Percentiles rank a stretch among this genome's conserved stretches.
These are phyloP conservation scores for Aegilops bicornis DNA, from an alignment of 176 grass and related monocot species.

Conservation along the genomic window DNA sequence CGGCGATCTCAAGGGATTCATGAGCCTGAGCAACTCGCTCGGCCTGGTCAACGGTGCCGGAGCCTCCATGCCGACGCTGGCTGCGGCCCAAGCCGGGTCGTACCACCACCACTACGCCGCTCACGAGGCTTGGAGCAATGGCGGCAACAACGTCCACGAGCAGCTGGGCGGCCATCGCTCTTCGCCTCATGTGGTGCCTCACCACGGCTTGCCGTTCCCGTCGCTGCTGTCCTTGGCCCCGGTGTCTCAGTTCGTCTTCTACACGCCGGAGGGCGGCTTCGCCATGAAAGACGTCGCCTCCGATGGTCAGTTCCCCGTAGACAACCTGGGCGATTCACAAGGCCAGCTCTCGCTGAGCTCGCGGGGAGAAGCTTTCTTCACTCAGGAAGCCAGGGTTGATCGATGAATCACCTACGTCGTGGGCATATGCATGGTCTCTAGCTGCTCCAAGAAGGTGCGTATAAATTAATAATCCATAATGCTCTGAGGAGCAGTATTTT, in stretches of 20 bases:
- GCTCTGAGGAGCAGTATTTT: conserved; percentile 12
- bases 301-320: conserved; percentile 43
- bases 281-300: conserved; percentile 54
- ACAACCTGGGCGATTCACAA: conserved; percentile 52
- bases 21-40: conserved; percentile 35
- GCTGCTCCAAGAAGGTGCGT: conserved; percentile 40
- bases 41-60: conserved; percentile 24
- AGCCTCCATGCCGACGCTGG: conserved; percentile 33
- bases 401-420: neutral
- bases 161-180: conserved; percentile 22
- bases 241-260: conserved; percentile 66
- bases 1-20: conserved; percentile 39
- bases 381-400: conserved; percentile 37
- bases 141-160: conserved; percentile 26
- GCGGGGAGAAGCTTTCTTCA: conserved; percentile 59
- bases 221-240: conserved; percentile 66
- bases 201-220: conserved; percentile 45
- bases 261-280: conserved; percentile 49
- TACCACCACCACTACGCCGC: conserved; percentile 35
- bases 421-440: conserved; percentile 1
- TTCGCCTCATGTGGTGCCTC: conserved; percentile 14
- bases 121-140: conserved; percentile 23
- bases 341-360: conserved; percentile 60
- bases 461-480: conserved; percentile 25
- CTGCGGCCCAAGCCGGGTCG: conserved; percentile 22